phyloP scores from a whole-genome alignment of 805 yeast species.

The Candida schatavii region DNA sequence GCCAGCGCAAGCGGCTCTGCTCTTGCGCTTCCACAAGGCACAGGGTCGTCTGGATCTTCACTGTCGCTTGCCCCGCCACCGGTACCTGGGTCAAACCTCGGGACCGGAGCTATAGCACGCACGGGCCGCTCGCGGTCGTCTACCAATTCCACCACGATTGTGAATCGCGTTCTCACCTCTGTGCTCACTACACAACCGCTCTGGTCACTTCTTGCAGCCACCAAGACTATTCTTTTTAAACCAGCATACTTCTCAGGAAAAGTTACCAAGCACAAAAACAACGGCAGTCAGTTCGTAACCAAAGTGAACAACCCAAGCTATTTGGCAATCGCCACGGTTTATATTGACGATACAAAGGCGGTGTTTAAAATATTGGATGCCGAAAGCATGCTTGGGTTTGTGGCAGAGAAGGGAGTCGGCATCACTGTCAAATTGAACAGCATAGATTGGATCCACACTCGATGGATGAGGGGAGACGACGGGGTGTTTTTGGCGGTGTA shows the following conservation, averaged over 20 bases:
- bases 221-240: conserved; percentile 26
- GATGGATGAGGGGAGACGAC: conserved; percentile 11
- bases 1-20: neutral
- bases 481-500: conserved; percentile 23
- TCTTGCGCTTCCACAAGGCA: neutral
- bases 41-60: neutral
- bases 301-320: conserved; percentile 1
- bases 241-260: conserved; percentile 33
- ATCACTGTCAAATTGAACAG: conserved; percentile 26
- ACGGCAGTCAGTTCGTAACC: conserved; percentile 18
- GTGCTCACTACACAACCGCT: conserved; percentile 33
- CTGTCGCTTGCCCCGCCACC: neutral
- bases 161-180: conserved; percentile 13
- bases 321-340: conserved; percentile 19
- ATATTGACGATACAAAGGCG: conserved; percentile 30
- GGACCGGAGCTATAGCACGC: too few species aligned
- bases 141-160: conserved; percentile 16
- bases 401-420: conserved; percentile 9
- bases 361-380: conserved; percentile 24
- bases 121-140: neutral
- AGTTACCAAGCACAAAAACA: conserved; percentile 20
- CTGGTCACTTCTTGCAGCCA: conserved; percentile 42
- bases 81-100: too few species aligned
- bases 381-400: conserved; percentile 5
- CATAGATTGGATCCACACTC: conserved; percentile 31